Percentiles rank a stretch among this genome's conserved stretches.
These are phyloP conservation scores for Fusarium sp. DNA, from an alignment of 2,329 filamentous ascomycete genomes.

Conservation along the genomic window DNA sequence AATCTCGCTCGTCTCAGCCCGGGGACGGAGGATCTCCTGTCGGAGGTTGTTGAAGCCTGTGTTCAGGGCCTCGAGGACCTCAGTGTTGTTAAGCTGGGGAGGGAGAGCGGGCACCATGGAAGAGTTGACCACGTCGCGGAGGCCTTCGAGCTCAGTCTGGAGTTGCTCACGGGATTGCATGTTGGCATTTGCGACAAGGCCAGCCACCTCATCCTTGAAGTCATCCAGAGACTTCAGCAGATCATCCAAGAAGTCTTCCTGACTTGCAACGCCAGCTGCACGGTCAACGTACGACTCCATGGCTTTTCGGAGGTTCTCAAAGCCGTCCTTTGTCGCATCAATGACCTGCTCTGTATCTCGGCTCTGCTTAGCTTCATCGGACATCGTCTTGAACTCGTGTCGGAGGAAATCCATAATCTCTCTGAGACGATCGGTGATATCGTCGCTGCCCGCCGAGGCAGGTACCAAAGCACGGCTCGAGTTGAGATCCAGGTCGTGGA, in stretches of 20 bases:
- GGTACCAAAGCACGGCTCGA: conserved; percentile 55
- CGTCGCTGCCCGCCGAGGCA: conserved; percentile 57
- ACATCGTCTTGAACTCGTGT: conserved; percentile 69
- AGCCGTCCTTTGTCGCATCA: conserved; percentile 87
- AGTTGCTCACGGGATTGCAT: conserved; percentile 72
- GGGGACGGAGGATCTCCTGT: conserved; percentile 76
- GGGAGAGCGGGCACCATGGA: conserved; percentile 71
- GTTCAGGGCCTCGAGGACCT: conserved; percentile 77
- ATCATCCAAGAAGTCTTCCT: conserved; percentile 82
- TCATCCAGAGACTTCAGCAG: conserved; percentile 74
- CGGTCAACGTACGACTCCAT: conserved; percentile 86
- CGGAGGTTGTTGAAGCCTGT: conserved; percentile 81
- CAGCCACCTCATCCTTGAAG: conserved; percentile 75
- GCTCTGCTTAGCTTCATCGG: conserved; percentile 78
- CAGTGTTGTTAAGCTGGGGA: conserved; percentile 61
- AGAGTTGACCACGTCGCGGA: conserved; percentile 81
- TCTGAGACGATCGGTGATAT: conserved; percentile 67
- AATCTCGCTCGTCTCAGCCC: conserved; percentile 84
- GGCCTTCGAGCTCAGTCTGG: conserved; percentile 83
- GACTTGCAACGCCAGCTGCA: conserved; percentile 74
- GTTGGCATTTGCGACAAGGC: conserved; percentile 64
- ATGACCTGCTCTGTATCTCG: conserved; percentile 89
- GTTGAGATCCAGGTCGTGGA: conserved; percentile 63
- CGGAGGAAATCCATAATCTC: conserved; percentile 74
- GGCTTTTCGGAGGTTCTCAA: conserved; percentile 82